A percentile compares a stretch with the other conserved stretches of the same genome.
Evolutionary conservation across 1,284 basidiomycete genomes (phyloP).

Genomic region (Vanrija humicola): DNA sequence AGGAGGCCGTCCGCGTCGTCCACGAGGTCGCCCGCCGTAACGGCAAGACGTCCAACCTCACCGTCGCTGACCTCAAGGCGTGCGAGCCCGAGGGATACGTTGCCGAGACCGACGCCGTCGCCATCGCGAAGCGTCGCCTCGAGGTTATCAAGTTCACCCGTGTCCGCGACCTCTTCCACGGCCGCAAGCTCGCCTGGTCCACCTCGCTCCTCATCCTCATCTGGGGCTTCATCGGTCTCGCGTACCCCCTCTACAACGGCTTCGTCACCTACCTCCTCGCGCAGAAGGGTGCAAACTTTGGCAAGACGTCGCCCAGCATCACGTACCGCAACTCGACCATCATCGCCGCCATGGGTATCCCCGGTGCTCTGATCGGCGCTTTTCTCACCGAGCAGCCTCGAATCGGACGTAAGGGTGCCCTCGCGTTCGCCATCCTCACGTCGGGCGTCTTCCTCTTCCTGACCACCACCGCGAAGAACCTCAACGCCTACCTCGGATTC

Average conservation of each 20-base stretch:
- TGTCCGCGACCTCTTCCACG: slow-evolving; percentile 56
- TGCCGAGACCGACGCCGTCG: slow-evolving; percentile 16
- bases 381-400: slow-evolving; percentile 55
- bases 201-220: slow-evolving; percentile 56
- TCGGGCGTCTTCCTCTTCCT: slow-evolving; percentile 61
- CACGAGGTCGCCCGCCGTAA: slow-evolving; percentile 56
- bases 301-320: slow-evolving; percentile 32
- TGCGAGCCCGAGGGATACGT: slow-evolving; percentile 26
- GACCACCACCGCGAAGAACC: slow-evolving; percentile 59
- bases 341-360: slow-evolving; percentile 54
- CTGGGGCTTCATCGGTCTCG: slow-evolving; percentile 62
- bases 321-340: slow-evolving; percentile 57
- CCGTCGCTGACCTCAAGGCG: slow-evolving; percentile 52
- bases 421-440: slow-evolving; percentile 54
- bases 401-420: slow-evolving; percentile 56
- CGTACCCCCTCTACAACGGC: slow-evolving; percentile 55
- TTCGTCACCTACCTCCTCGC: slow-evolving; percentile 58
- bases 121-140: slow-evolving; percentile 37
- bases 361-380: slow-evolving; percentile 60
- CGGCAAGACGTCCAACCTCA: slow-evolving; percentile 54
- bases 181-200: slow-evolving; percentile 54
- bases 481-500: slow-evolving; percentile 56
- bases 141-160: slow-evolving; percentile 53
- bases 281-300: slow-evolving; percentile 33
- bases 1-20: slow-evolving; percentile 56